Conservation (phyloP, 805 yeast species). For the Ogataea populi-albae region DNA sequence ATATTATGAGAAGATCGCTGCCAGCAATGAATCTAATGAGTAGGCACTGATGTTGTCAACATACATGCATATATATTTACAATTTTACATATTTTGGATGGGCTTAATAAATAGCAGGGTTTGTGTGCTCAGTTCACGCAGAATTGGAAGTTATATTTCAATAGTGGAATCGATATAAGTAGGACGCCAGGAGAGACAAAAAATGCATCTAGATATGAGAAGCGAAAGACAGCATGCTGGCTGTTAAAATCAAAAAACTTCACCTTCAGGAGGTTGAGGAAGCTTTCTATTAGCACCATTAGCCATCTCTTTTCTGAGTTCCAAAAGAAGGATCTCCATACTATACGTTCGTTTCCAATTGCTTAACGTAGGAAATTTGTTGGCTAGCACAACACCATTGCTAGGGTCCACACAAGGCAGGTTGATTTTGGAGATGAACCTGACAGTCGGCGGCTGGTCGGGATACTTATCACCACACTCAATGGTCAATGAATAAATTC, state of each 20-base stretch:
- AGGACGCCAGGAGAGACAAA: no score
- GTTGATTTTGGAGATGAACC: slow-evolving; percentile 79
- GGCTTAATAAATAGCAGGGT: no score
- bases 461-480: slow-evolving; percentile 87
- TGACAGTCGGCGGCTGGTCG: slow-evolving; percentile 80
- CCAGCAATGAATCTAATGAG: no score
- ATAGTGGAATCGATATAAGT: no score
- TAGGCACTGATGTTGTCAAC: no score
- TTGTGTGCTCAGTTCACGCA: no score
- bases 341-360: slow-evolving; percentile 89
- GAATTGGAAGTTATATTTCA: no score
- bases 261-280: slow-evolving; percentile 89
- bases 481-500: slow-evolving; percentile 81
- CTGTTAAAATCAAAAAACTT: slow-evolving; percentile 37
- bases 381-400: slow-evolving; percentile 53
- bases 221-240: slow-evolving; percentile 4
- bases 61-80: no score
- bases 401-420: slow-evolving; percentile 80
- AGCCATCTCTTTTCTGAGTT: slow-evolving; percentile 90
- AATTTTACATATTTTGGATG: no score
- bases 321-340: slow-evolving; percentile 90
- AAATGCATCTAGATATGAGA: no score
- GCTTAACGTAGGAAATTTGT: slow-evolving; percentile 62
- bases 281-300: slow-evolving; percentile 75
- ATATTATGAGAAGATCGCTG: slow-evolving; percentile 22